Base-by-base conservation (phyloP, 2,329 filamentous ascomycete species). In the Botrytis paeoniae region DNA sequence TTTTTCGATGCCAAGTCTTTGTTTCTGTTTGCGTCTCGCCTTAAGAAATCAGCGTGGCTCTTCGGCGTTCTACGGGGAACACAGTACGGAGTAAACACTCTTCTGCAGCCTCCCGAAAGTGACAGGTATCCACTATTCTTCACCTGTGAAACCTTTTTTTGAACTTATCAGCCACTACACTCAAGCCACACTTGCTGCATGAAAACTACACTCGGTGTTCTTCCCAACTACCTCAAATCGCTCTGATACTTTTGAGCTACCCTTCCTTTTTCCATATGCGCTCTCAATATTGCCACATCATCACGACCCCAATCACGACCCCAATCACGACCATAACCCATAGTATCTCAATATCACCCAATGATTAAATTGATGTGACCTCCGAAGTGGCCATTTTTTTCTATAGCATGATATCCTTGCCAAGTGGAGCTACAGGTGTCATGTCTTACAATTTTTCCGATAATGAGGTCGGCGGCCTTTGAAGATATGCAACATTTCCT, bases 401-500 rank as follows among this genome's bases (percentile, higher is more conserved):
- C 43, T 45, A 35, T 32, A 7, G 20, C 35, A 32, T 25, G 39
- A 61, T 68, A 32, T 41, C 65, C 48, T n/a, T 41, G 9, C 39
- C 18, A 6, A 20, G n/a, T 69, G 65, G 35, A 32, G 39, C 37
- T 22, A 57, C 54, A 32, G 65, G 48, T 57, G 48, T 43, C 25
- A 57, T 57, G 54, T n/a, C 35, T 57, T 25, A 68, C 48, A 18
- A 18, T 3, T 41, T 41, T 32, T 41, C 20, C n/a, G 22, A 61
- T n/a, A 45, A 32, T 61, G 54, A 61, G 66, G 66, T 69, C 66
- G 39, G 39, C 66, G 66, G 39, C 54, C 66, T 61, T 45, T 35
- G 2, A 20, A 62, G 54, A 37, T 18, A n/a, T 70, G 54, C 54
- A 62, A 61, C 54, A 70, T 43, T 45, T 4, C 39, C 18, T 69